phyloP scores from a whole-genome alignment of 108 stramenopile genomes.

The Cyclotella cryptica region DNA sequence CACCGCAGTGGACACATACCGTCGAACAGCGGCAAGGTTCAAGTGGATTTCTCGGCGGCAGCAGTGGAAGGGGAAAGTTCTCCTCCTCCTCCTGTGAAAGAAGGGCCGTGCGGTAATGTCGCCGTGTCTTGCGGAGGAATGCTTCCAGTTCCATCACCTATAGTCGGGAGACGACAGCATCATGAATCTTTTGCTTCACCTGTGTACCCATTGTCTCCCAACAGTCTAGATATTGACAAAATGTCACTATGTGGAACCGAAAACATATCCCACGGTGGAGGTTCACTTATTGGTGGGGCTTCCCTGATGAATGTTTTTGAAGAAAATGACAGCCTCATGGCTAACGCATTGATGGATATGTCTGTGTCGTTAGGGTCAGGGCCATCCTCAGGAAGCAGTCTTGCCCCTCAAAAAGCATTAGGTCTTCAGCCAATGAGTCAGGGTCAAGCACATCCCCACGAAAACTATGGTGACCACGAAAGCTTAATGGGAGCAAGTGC shows the following conservation, averaged over 20 bases:
- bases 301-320: slow-evolving; percentile 68
- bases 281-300: slow-evolving; percentile 49
- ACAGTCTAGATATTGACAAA: slow-evolving; percentile 44
- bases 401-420: slow-evolving; percentile 4
- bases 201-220: slow-evolving; percentile 13
- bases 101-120: slow-evolving; percentile 11
- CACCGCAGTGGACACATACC: slow-evolving; percentile 29
- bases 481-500: slow-evolving; percentile 40
- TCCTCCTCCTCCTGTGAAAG: slow-evolving; percentile 1
- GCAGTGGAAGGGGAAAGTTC: slow-evolving; percentile 7
- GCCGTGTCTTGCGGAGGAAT: slow-evolving; percentile 11
- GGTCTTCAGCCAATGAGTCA: slow-evolving; percentile 12
- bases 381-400: slow-evolving; percentile 26
- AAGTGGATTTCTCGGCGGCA: slow-evolving; percentile 35
- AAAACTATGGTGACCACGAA: slow-evolving; percentile 21
- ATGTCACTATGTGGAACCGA: slow-evolving; percentile 50
- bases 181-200: background rate
- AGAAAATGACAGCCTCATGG: slow-evolving; percentile 30
- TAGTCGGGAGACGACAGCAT: slow-evolving; percentile 7
- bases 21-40: slow-evolving; percentile 47
- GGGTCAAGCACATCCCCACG: background rate
- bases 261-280: slow-evolving; percentile 38
- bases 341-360: slow-evolving; percentile 41
- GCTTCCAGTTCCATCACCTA: slow-evolving; percentile 20
- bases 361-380: slow-evolving; percentile 31